A percentile compares a stretch with the other conserved stretches of the same genome.
Conservation (phyloP, 2,329 filamentous ascomycete species). For the Teratosphaeria destructans region DNA sequence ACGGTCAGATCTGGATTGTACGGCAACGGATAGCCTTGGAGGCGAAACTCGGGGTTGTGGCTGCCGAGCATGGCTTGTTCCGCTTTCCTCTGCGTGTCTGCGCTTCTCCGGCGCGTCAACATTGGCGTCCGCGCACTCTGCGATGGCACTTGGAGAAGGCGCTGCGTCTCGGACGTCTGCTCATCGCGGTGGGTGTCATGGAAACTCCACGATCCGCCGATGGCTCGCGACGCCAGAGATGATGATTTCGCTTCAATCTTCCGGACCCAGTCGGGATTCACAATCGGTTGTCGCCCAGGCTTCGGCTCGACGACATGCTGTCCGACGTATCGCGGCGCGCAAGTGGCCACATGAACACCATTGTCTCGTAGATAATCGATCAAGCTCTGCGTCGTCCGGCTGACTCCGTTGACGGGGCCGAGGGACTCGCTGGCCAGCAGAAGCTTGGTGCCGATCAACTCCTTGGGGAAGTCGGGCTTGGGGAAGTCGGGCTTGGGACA, state of each 20-base stretch:
- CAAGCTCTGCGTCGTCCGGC: constrained; percentile 58
- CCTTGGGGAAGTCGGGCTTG: constrained; percentile 3
- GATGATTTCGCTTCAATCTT: constrained; percentile 23
- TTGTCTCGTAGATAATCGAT: constrained; percentile 56
- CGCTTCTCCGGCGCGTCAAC: constrained; percentile 19
- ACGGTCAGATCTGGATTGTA: constrained; percentile 63
- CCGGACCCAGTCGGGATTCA: constrained; percentile 25
- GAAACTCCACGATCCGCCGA: constrained; percentile 25
- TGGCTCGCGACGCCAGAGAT: constrained; percentile 22
- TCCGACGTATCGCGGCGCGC: constrained; percentile 50
- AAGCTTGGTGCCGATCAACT: constrained; percentile 45
- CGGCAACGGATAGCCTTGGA: constrained; percentile 55
- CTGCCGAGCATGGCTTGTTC: constrained; percentile 23
- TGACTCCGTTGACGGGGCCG: constrained; percentile 64
- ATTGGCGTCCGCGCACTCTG: constrained; percentile 13
- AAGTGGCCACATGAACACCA: constrained; percentile 54
- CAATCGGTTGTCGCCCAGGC: constrained; percentile 18
- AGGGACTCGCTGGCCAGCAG: constrained; percentile 62
- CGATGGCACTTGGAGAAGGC: constrained; percentile 6
- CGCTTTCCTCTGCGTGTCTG: constrained; percentile 15
- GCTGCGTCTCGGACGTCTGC: constrained; percentile 9
- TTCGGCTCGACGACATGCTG: constrained; percentile 37
- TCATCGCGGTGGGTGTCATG: constrained; percentile 19
- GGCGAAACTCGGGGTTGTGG: constrained; percentile 43
- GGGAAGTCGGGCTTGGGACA: background rate